These are phyloP conservation scores for Phytophthora colocasiae DNA, from an alignment of 352 stramenopile genomes.

Conservation along the genomic window DNA sequence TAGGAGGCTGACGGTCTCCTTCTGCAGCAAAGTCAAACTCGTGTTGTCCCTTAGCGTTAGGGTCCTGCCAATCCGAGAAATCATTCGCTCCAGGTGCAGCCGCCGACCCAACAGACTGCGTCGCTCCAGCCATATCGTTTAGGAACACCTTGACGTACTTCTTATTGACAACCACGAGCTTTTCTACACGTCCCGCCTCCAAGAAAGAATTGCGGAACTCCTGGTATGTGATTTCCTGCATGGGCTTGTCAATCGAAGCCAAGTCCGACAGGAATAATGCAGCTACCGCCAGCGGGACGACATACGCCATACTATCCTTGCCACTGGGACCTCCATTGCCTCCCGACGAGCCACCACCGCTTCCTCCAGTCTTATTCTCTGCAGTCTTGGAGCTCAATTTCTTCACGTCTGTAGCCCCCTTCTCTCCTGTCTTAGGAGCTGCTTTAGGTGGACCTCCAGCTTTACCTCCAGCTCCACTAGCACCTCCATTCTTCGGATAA, in stretches of 20 bases:
- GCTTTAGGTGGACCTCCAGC: slow-evolving; percentile 55
- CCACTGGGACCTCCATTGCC: slow-evolving; percentile 39
- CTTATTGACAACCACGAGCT: slow-evolving; percentile 93
- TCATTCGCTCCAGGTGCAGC: slow-evolving; percentile 29
- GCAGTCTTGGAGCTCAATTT: slow-evolving; percentile 75
- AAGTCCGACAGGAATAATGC: slow-evolving; percentile 81
- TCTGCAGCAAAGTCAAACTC: slow-evolving; percentile 39
- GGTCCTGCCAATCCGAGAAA: slow-evolving; percentile 63
- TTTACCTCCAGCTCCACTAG: slow-evolving; percentile 43
- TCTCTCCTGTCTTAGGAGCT: slow-evolving; percentile 53
- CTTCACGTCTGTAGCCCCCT: slow-evolving; percentile 60
- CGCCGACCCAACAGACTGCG: slow-evolving; percentile 12
- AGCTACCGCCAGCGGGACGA: slow-evolving; percentile 75
- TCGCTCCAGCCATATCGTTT: slow-evolving; percentile 48
- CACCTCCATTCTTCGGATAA: slow-evolving; percentile 79
- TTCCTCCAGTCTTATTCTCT: slow-evolving; percentile 43
- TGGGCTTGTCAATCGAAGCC: slow-evolving; percentile 76
- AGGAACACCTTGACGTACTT: slow-evolving; percentile 91
- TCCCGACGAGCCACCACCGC: slow-evolving; percentile 46
- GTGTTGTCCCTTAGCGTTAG: slow-evolving; percentile 39
- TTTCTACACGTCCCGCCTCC: slow-evolving; percentile 86
- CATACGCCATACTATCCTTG: slow-evolving; percentile 75
- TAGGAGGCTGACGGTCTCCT: slow-evolving; percentile 16
- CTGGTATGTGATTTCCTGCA: slow-evolving; percentile 93
- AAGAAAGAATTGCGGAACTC: slow-evolving; percentile 91